Base-by-base conservation (phyloP, 169 alveolate genomes). In the Theileria parva region DNA sequence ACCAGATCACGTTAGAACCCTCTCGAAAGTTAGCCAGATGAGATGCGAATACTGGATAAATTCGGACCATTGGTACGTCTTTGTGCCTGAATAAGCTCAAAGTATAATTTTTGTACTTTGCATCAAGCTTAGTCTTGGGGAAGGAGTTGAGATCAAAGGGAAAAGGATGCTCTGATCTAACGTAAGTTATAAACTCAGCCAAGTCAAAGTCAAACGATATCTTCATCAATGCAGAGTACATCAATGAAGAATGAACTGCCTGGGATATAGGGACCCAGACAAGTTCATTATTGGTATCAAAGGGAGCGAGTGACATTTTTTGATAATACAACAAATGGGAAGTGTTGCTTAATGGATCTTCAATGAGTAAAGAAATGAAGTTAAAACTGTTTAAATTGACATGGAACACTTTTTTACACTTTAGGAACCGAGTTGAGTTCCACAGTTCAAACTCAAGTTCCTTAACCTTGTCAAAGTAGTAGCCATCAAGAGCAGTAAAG, bases 381-480 rank as follows among this genome's bases (percentile, higher is more conserved):
- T 21, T 21, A 0, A 28, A 15, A 17, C 7, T 63, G 28, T 32
- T 2, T 2, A 15, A 63, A 21, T 63, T 63, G 39, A 63, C 21
- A 28, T n/a, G 25, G 39, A 27, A 21, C 50, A 7, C 71, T 21
- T 63, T 63, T 63, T 21, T 63, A 21, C 71, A 63, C 71, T 21
- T 63, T 21, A 17, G 39, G 28, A 63, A 15, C 39, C 71, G 34
- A 5, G 39, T 63, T 32, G 53, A 28, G 28, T 63, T 39, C 71
- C 71, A 63, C 27, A 63, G 39, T 17, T 17, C 25, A 27, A 15
- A 19, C 39, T 39, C 71, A 11, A 15, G 23, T 21, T 63, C 39
- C 71, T n/a, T 21, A 17, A 63, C 71, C 50, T 63, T 23, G 48
- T 63, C 23, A 21, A 63, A 63, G 71, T 63, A 21, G 71, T 63